Percentiles rank a stretch among this genome's conserved stretches.
phyloP scores from a whole-genome alignment of 2,329 filamentous ascomycete species.

The Lecanicillium sp. region DNA sequence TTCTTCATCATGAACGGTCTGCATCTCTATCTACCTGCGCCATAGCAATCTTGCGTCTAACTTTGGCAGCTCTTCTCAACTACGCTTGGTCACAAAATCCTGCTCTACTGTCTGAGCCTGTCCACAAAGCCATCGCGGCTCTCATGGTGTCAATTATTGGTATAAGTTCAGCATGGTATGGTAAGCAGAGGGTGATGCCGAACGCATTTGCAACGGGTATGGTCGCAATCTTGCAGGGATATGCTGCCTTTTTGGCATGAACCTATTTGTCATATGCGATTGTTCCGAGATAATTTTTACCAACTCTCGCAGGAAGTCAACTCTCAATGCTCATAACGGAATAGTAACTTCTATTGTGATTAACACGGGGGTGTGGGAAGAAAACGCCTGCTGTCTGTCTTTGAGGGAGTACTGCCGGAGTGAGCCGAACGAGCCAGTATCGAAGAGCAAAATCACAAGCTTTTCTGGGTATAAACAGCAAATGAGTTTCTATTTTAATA shows the following conservation, averaged over 20 bases:
- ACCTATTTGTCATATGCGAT: too few relatives aligned
- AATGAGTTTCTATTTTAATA: too few relatives aligned
- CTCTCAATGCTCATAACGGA: too few relatives aligned
- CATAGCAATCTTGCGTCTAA: not conserved
- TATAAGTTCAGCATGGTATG: conserved; percentile 9
- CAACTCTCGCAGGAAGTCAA: too few relatives aligned
- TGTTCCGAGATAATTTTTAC: too few relatives aligned
- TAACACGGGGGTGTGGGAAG: too few relatives aligned
- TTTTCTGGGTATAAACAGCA: too few relatives aligned
- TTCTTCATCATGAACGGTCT: conserved; percentile 11
- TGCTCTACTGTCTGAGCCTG: conserved; percentile 8
- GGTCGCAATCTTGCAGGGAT: conserved; percentile 10
- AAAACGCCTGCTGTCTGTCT: too few relatives aligned
- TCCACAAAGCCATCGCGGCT: conserved; percentile 10
- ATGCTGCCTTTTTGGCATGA: conserved; percentile 8
- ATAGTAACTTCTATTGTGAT: too few relatives aligned
- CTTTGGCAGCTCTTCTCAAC: conserved; percentile 9
- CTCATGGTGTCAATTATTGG: conserved; percentile 11
- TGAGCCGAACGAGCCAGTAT: too few relatives aligned
- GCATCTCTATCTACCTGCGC: not conserved
- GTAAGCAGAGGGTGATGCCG: conserved; percentile 6
- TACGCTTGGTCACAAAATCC: conserved; percentile 12
- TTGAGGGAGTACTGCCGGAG: too few relatives aligned
- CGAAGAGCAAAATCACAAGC: too few relatives aligned
- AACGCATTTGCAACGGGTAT: conserved; percentile 7